These are phyloP conservation scores for Haplographium delicatum DNA, from an alignment of 495 filamentous ascomycete genomes.

Conservation along the genomic window DNA sequence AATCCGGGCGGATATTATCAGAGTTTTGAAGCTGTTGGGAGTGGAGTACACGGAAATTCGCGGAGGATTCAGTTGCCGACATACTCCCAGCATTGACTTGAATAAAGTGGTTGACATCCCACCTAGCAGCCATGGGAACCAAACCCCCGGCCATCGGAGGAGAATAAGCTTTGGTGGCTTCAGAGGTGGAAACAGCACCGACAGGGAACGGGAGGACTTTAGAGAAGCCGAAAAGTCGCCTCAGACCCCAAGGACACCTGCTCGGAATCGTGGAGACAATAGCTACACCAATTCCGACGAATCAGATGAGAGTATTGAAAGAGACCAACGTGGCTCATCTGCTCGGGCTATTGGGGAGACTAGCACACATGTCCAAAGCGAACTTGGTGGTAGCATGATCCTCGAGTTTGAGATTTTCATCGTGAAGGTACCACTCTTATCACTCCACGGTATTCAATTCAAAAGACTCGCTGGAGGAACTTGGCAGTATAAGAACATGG, in stretches of 20 bases:
- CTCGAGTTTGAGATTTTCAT: slow-evolving; percentile 95
- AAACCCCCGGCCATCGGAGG: slow-evolving; percentile 56
- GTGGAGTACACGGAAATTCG: slow-evolving; percentile 89
- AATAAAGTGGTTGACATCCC: slow-evolving; percentile 59
- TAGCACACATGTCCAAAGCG: slow-evolving; percentile 79
- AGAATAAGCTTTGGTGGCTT: slow-evolving; percentile 80
- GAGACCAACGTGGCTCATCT: slow-evolving; percentile 32
- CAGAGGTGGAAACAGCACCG: slow-evolving; percentile 36
- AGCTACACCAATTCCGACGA: slow-evolving; percentile 77
- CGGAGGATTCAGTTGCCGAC: slow-evolving; percentile 86
- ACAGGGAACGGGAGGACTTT: slow-evolving; percentile 57
- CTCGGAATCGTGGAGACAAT: slow-evolving; percentile 47
- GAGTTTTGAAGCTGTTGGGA: slow-evolving; percentile 79
- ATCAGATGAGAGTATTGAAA: slow-evolving; percentile 63
- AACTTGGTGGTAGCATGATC: slow-evolving; percentile 71
- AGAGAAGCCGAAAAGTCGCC: slow-evolving; percentile 44
- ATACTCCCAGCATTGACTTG: slow-evolving; percentile 84
- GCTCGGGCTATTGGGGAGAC: slow-evolving; percentile 67
- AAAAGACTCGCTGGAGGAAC: slow-evolving; percentile 94
- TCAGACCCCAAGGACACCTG: slow-evolving; percentile 39
- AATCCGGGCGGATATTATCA: slow-evolving; percentile 87
- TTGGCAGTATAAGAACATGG: slow-evolving; percentile 98
- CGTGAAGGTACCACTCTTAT: slow-evolving; percentile 93
- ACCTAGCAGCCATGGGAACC: slow-evolving; percentile 45
- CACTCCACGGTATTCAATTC: slow-evolving; percentile 94